A percentile compares a stretch with the other conserved stretches of the same genome.
phyloP scores from a whole-genome alignment of 2,329 filamentous ascomycete genomes.

The Epichloe gansuensis region DNA sequence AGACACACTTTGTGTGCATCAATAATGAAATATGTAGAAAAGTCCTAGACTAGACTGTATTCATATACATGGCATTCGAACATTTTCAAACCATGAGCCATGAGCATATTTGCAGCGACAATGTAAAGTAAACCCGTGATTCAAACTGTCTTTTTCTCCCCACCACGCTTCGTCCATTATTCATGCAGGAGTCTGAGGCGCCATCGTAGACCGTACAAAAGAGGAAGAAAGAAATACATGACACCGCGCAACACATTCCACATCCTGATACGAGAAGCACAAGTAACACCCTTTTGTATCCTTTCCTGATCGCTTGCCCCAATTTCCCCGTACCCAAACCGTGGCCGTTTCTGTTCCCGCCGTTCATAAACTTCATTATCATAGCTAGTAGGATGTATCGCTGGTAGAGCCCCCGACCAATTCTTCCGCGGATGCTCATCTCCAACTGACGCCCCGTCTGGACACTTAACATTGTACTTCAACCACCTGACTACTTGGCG shows the following conservation, averaged over 20 bases:
- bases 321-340: background rate
- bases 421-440: no score
- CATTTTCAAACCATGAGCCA: background rate
- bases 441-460: no score
- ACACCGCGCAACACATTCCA: background rate
- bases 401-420: background rate
- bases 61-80: background rate
- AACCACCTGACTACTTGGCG: constrained; percentile 42
- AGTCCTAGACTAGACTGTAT: background rate
- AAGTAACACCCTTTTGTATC: background rate
- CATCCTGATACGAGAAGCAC: background rate
- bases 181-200: no score
- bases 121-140: background rate
- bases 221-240: background rate
- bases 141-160: no score
- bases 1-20: no score
- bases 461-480: no score
- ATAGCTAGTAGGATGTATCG: background rate
- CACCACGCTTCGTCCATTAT: no score
- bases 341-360: background rate
- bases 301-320: background rate
- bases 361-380: background rate
- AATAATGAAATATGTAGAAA: background rate
- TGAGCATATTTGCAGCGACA: background rate
- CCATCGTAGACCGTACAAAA: background rate